These are phyloP conservation scores for Lasiodiplodia hormozganensis DNA, from an alignment of 2,329 filamentous ascomycete species.

Conservation along the genomic window DNA sequence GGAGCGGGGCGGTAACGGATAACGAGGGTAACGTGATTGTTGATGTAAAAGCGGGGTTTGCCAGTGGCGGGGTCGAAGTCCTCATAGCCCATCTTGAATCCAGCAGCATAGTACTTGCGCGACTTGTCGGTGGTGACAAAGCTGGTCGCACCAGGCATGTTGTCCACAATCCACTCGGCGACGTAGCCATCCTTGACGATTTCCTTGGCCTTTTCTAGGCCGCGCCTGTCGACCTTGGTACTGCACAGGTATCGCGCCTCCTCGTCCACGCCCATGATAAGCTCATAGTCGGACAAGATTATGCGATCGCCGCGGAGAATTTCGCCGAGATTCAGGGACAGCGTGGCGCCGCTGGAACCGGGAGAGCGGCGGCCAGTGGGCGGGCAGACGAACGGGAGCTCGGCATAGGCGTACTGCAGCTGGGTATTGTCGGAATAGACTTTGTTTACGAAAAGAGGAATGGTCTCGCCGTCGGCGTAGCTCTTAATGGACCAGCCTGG, in stretches of 20 bases:
- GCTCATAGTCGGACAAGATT: conserved; percentile 80
- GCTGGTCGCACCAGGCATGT: conserved; percentile 85
- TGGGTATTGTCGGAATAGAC: conserved; percentile 89
- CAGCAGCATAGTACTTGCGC: conserved; percentile 86
- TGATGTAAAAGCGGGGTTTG: conserved; percentile 73
- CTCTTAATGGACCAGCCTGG: conserved; percentile 80
- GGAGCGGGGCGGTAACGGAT: conserved; percentile 78
- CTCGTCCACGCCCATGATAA: conserved; percentile 77
- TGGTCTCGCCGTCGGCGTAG: conserved; percentile 76
- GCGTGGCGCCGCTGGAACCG: conserved; percentile 75
- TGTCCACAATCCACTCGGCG: conserved; percentile 94
- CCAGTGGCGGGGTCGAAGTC: conserved; percentile 67
- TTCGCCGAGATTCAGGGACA: conserved; percentile 85
- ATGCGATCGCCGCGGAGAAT: conserved; percentile 88
- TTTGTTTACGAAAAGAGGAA: conserved; percentile 90
- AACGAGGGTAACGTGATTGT: conserved; percentile 89
- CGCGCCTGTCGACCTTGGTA: conserved; percentile 67
- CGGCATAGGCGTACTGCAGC: conserved; percentile 89
- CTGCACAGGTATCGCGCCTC: conserved; percentile 77
- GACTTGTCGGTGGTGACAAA: conserved; percentile 87
- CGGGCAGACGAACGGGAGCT: conserved; percentile 86
- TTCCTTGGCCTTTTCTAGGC: conserved; percentile 71
- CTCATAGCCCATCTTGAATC: conserved; percentile 85
- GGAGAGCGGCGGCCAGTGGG: conserved; percentile 71
- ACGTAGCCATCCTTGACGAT: conserved; percentile 81